Evolutionary conservation across 257 asterid species (phyloP), one percentile per base, ranked within the genome.

Genomic region (Ilex asprella): DNA sequence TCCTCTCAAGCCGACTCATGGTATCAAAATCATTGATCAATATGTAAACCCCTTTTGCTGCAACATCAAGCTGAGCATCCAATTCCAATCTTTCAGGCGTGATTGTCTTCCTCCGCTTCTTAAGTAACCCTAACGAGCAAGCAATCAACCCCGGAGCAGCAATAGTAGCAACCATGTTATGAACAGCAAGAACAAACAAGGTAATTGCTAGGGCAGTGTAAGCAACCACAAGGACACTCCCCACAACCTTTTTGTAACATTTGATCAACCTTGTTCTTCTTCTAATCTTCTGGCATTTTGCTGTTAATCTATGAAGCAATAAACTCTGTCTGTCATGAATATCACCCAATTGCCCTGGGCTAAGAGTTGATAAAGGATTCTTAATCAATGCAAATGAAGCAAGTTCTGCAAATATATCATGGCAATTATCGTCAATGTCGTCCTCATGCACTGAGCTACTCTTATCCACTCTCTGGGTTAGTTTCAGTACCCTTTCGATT

Each of bases 1-100:
- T 57, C 73, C 73, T 62, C 70, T 81, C 87, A 16, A 83, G 70
- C 68, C 79, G 30, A 31, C 83, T 71, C 73, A 81, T 72, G 12
- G 85, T 81, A 59, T 79, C 92, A 12, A 89, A 83, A 66, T 87
- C 92, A 15, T 81, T 84, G 53, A 85, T 80, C 74, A 81, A 32
- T 21, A 79, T 75, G 51, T 78, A 87, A 13, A 79, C 76, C 56
- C 94, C 97, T 53, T 79, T 80, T 14, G 87, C 94, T 2, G 91
- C 97, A 7, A 66, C 67, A 31, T 89, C 95, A 7, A 86, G 78
- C 62, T 80, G 82, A 43, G 69, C 77, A 4, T 53, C 79, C 35
- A 67, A 39, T 53, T 72, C 70, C 12, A 21, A 21, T 70, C 78
- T 41, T 41, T 41, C 12, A 11, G 12, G 47, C 47, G 51, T 55